These are phyloP conservation scores for Hypoxylon cercidicola DNA, from an alignment of 495 filamentous ascomycete genomes.

Conservation along the genomic window DNA sequence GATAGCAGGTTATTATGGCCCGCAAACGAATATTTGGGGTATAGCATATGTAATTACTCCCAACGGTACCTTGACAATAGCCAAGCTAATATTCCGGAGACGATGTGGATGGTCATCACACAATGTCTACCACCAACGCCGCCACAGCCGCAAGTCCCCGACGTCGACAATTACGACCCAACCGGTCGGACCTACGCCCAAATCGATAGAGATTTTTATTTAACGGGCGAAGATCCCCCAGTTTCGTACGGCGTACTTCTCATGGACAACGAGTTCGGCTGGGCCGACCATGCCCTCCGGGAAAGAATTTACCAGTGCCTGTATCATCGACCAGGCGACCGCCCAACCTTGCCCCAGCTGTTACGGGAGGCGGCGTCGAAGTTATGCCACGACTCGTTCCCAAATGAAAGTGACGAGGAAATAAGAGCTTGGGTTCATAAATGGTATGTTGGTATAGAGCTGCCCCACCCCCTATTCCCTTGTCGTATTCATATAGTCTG, in stretches of 20 bases:
- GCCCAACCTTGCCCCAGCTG: constrained; percentile 21
- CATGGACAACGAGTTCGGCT: constrained; percentile 13
- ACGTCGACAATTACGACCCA: not conserved
- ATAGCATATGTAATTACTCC: constrained; percentile 31
- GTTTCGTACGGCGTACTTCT: constrained; percentile 33
- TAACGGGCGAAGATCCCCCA: not conserved
- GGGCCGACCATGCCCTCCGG: constrained; percentile 30
- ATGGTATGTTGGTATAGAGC: constrained; percentile 2
- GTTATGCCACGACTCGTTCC: not conserved
- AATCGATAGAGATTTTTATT: not conserved
- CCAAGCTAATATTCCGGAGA: constrained; percentile 23
- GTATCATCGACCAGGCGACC: constrained; percentile 36
- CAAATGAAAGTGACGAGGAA: constrained; percentile 4
- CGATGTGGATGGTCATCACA: constrained; percentile 41
- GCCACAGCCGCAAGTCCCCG: constrained; percentile 29
- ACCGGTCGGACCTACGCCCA: not conserved
- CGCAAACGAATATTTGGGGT: constrained; percentile 37
- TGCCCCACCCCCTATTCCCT: not conserved
- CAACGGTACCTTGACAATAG: not conserved
- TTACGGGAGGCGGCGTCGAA: constrained; percentile 17
- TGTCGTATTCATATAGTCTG: not conserved
- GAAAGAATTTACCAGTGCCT: constrained; percentile 33
- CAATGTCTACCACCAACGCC: not conserved
- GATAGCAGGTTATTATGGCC: constrained; percentile 25
- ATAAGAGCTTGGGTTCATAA: constrained; percentile 32